Evolutionary conservation across 1,139 yeast genomes (phyloP), one percentile per base, ranked within the genome.

Genomic region (Debaryomyces sp.): DNA sequence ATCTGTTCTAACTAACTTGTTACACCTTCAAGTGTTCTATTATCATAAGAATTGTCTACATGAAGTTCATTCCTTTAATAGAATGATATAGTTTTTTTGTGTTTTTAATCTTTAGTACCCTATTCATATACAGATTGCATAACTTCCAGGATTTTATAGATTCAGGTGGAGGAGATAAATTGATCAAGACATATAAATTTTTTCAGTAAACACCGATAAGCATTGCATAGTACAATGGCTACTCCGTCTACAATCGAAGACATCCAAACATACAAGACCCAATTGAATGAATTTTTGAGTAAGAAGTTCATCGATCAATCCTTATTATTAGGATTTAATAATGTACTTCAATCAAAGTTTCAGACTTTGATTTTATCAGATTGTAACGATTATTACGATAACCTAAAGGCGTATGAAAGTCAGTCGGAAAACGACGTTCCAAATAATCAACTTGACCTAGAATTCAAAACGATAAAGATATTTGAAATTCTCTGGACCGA

Each of bases 401-500:
- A 50, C 6, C 27, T 52, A 21, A 17, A 41, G 15, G 21, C 21
- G 15, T 22, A 17, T 12, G 58, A 54, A 32, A 30, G 21, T 4
- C 35, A 43, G 9, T 26, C 47, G n/a, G 43, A 45, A 30, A 47
- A 45, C 12, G 44, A 43, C 8, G 47, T 50, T n/a, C 58, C 58
- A 8, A 52, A 54, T 8, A 54, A 55, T 21, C 50, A 56, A 7
- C 36, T 44, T 13, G 66, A 60, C 7, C 44, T 55, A 1, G 65
- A 62, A 8, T 73, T 73, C 51, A 57, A 56, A 63, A 71, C 77
- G 30, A 65, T 70, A 26, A 60, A 61, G 18, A 63, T 59, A 22
- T 63, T 85, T 22, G 85, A 82, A 43, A 56, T 63, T 5, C 61
- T 83, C 18, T 86, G 91, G 91, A 60, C 71, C 23, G 80, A 81